Conservation (phyloP, 345 rosid genomes). For the Microthlaspi erraticum region DNA sequence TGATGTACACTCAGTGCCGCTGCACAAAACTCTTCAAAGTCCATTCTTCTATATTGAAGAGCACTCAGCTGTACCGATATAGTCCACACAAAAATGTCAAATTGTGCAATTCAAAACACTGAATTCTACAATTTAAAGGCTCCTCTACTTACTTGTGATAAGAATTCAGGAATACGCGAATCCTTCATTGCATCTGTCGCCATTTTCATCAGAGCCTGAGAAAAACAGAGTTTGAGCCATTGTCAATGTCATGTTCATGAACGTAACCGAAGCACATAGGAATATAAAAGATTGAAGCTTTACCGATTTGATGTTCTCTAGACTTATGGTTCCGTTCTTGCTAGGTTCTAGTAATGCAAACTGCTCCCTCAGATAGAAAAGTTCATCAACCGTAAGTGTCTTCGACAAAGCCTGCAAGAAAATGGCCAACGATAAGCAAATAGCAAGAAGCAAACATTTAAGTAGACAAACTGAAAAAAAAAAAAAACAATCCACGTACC, state of each 20-base stretch:
- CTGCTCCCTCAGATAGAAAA: slow-evolving; percentile 83
- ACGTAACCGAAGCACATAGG: slow-evolving; percentile 2
- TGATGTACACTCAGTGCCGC: slow-evolving; percentile 25
- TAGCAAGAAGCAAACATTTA: slow-evolving; percentile 5
- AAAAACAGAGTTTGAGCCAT: slow-evolving; percentile 32
- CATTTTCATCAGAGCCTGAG: slow-evolving; percentile 83
- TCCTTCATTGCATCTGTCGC: slow-evolving; percentile 96
- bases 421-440: slow-evolving; percentile 20
- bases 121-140: not conserved
- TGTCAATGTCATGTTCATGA: slow-evolving; percentile 23
- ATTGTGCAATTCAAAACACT: slow-evolving; percentile 1
- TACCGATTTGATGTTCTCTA: slow-evolving; percentile 77
- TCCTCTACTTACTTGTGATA: slow-evolving; percentile 65
- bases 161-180: slow-evolving; percentile 83
- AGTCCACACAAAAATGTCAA: slow-evolving; percentile 12
- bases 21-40: slow-evolving; percentile 25
- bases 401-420: slow-evolving; percentile 81
- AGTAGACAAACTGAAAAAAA: not conserved
- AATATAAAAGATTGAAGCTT: slow-evolving; percentile 18
- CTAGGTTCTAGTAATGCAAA: slow-evolving; percentile 84
- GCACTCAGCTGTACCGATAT: slow-evolving; percentile 63
- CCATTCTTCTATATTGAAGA: slow-evolving; percentile 57
- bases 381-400: slow-evolving; percentile 82
- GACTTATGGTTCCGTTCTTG: slow-evolving; percentile 74
- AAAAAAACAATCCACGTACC: slow-evolving; percentile 53